phyloP scores from a whole-genome alignment of 495 filamentous ascomycete species.

The Penicillium canescens region DNA sequence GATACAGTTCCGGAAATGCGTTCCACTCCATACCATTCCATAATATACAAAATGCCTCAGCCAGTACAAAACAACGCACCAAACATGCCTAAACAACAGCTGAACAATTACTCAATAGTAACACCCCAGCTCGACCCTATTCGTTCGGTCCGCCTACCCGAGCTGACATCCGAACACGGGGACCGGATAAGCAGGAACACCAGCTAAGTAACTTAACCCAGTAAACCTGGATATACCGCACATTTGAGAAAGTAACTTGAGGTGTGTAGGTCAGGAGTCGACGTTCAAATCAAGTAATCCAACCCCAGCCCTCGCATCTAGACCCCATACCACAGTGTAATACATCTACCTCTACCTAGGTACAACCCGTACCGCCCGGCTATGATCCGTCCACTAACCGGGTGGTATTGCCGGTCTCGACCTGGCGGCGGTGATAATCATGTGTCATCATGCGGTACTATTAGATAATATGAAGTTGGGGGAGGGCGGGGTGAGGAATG shows the following conservation, averaged over 20 bases:
- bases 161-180: not conserved
- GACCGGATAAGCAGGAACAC: not conserved
- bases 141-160: too few species aligned
- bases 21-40: too few species aligned
- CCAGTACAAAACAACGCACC: too few species aligned
- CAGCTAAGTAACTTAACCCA: not conserved
- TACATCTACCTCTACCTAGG: too few species aligned
- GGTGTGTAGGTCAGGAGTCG: too few species aligned
- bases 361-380: not conserved
- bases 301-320: too few species aligned
- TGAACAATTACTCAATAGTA: not conserved
- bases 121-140: not conserved
- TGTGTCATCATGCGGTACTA: conserved; percentile 26
- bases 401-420: conserved; percentile 15
- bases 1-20: not conserved
- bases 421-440: conserved; percentile 17
- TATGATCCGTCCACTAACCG: conserved; percentile 1
- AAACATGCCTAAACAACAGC: too few species aligned
- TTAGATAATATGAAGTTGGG: conserved; percentile 21
- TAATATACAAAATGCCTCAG: too few species aligned
- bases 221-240: not conserved
- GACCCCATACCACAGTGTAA: too few species aligned
- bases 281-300: too few species aligned
- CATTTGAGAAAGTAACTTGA: not conserved
- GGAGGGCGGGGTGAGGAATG: not conserved